Evolutionary conservation across 148 eudicot genomes (phyloP), one percentile per base, ranked within the genome.

Genomic region (Spergularia bocconei): DNA sequence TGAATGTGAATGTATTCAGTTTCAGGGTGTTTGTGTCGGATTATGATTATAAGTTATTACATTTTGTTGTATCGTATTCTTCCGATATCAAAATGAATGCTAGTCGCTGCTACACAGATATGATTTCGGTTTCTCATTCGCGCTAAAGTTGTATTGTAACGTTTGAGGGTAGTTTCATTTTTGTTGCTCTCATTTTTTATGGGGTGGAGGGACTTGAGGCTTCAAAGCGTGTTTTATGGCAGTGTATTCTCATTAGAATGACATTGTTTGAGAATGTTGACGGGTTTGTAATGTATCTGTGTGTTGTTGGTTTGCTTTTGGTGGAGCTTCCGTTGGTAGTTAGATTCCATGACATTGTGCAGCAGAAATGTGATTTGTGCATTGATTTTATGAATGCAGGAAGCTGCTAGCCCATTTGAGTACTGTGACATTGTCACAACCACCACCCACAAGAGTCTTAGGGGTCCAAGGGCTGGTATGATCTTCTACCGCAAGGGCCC

Each of bases 401-500:
- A 95, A 90, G 96, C 96, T 61, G 92, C 93, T n/a, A 84, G 87
- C 72, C 99, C 98, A 55, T 95, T 95, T 83, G 94, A 92, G 75
- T 91, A 86, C 79, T 95, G 98, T 81, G 99, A 92, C 84, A 75
- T 92, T 47, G 95, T 93, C 82, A 91, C 97, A 3, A 93, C 97
- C 65, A 93, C 98, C 19, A 93, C 97, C 67, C 97, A 93, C 90
- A 93, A 91, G 89, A 90, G 95, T 79, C 86, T 94, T 62, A 88
- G 98, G 79, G 97, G 98, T 13, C 98, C 98, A 23, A 83, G 97
- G 77, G 95, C 98, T 78, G 98, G 97, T 44, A 93, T 93, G 98
- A 93, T 93, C 80, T 91, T 93, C 90, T 93, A 90, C 84, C 87
- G 98, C 58, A 91, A 90, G 86, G 98, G 98, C 51, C 95, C 97